A percentile compares a stretch with the other conserved stretches of the same genome.
phyloP scores from a whole-genome alignment of 495 filamentous ascomycete species.

The Aspergillus diversus region DNA sequence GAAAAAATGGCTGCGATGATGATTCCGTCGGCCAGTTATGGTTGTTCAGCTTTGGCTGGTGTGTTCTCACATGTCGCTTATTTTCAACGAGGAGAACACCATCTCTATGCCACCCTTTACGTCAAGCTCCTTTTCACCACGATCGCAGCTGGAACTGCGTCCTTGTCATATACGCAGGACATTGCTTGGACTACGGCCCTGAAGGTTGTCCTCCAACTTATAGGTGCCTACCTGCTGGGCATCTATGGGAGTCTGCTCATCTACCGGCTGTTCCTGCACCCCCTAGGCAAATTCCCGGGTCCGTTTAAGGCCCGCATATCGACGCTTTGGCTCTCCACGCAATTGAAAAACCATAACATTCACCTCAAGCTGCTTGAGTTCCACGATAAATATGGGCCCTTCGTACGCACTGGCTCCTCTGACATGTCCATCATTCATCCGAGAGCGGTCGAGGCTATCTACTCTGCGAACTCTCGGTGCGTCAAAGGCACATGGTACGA shows the following conservation, averaged over 20 bases:
- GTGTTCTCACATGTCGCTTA: constrained; percentile 17
- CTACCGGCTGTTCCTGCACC: constrained; percentile 12
- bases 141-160: background rate
- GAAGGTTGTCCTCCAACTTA: background rate
- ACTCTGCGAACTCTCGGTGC: constrained; percentile 38
- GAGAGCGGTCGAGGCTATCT: constrained; percentile 33
- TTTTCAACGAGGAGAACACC: constrained; percentile 26
- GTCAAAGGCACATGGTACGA: constrained; percentile 45
- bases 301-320: constrained; percentile 10
- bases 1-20: no score
- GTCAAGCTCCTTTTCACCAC: background rate
- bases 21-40: background rate
- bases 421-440: constrained; percentile 26
- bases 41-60: constrained; percentile 1
- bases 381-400: constrained; percentile 10
- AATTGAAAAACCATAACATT: constrained; percentile 5
- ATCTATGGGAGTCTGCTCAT: constrained; percentile 9
- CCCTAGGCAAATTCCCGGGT: constrained; percentile 12
- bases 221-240: constrained; percentile 8
- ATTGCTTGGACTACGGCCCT: background rate
- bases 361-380: constrained; percentile 1
- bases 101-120: constrained; percentile 16
- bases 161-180: background rate
- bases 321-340: constrained; percentile 32
- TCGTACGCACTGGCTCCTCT: constrained; percentile 21